Percentiles rank a stretch among this genome's conserved stretches.
Conservation (phyloP, 768 basidiomycete genomes). For the Clitopilus hobsonii region DNA sequence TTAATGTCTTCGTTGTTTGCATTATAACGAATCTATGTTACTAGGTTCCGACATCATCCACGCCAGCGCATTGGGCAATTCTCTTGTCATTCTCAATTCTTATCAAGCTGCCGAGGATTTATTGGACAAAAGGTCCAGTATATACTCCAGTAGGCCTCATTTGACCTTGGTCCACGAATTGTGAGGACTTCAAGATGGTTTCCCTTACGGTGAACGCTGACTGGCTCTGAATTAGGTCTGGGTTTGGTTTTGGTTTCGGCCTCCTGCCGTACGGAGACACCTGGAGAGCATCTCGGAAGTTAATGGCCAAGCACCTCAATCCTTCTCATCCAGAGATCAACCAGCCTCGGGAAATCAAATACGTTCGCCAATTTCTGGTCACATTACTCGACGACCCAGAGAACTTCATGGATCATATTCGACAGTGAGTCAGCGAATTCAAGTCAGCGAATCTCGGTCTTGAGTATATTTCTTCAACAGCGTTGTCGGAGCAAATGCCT, state of each 20-base stretch:
- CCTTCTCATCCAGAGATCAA: conserved; percentile 10
- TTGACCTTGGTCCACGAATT: conserved; percentile 18
- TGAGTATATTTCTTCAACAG: conserved; percentile 14
- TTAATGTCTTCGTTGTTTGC: no score
- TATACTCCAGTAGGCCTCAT: conserved; percentile 27
- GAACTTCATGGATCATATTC: conserved; percentile 7
- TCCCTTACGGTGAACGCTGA: not conserved
- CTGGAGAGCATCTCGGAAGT: not conserved
- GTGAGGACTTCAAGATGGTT: not conserved
- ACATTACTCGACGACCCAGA: conserved; percentile 15
- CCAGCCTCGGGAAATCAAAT: conserved; percentile 14
- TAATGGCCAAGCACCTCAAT: not conserved
- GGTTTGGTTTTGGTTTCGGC: conserved; percentile 14
- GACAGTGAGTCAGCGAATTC: conserved; percentile 8
- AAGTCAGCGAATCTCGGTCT: not conserved
- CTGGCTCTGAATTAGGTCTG: conserved; percentile 4
- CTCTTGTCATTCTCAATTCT: conserved; percentile 28
- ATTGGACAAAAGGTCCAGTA: conserved; percentile 34
- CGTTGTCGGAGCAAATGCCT: conserved; percentile 32
- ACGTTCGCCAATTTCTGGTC: conserved; percentile 14
- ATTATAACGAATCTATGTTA: no score
- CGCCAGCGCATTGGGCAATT: conserved; percentile 19
- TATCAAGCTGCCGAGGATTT: conserved; percentile 33
- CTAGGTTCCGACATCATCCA: conserved; percentile 27
- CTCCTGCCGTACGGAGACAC: not conserved